Evolutionary conservation across 2,329 filamentous ascomycete species (phyloP).

Genomic region (Diaporthe caulivora): DNA sequence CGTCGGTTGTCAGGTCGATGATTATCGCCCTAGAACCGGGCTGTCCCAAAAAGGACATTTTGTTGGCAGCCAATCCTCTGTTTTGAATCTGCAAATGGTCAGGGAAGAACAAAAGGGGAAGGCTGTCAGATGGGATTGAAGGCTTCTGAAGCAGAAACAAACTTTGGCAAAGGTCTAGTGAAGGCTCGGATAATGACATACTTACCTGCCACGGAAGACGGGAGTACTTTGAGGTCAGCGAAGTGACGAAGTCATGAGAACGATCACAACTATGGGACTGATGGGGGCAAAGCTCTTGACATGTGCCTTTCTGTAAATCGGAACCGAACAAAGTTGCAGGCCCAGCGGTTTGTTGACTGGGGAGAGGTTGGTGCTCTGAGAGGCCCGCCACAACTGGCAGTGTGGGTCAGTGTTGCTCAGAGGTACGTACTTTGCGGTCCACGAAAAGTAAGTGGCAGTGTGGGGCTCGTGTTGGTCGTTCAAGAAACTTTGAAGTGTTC

Average conservation of each 20-base stretch:
- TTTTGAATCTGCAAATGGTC: background rate
- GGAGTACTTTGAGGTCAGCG: background rate
- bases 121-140: background rate
- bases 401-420: background rate
- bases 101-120: background rate
- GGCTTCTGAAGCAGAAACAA: background rate
- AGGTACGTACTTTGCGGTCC: background rate
- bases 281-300: background rate
- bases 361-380: background rate
- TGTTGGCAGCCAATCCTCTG: background rate
- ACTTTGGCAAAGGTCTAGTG: background rate
- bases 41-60: background rate
- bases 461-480: background rate
- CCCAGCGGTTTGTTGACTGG: background rate
- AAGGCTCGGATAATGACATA: background rate
- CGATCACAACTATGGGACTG: background rate
- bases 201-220: background rate
- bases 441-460: background rate
- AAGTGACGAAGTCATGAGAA: background rate
- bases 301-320: background rate
- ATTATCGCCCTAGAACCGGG: background rate
- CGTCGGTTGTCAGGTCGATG: constrained; percentile 6
- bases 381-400: background rate
- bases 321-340: background rate
- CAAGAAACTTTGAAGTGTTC: too few relatives aligned